A percentile compares a stretch with the other conserved stretches of the same genome.
phyloP scores from a whole-genome alignment of 1,284 basidiomycete species.

The Blastosporella zonata region DNA sequence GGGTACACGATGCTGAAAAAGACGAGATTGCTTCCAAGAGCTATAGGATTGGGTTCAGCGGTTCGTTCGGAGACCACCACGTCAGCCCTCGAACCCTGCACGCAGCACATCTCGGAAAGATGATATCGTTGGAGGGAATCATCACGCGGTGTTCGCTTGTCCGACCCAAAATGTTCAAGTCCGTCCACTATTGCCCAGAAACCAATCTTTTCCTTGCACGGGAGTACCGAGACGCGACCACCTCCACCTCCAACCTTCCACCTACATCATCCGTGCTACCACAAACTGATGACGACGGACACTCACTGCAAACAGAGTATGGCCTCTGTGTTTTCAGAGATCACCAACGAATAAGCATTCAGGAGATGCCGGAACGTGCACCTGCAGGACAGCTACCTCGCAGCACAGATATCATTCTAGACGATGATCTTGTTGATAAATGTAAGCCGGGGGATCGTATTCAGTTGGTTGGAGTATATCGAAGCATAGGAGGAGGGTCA shows the following conservation, averaged over 20 bases:
- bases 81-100: constrained; percentile 93
- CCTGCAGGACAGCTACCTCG: constrained; percentile 96
- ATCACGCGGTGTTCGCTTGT: constrained; percentile 98
- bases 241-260: constrained; percentile 80
- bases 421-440: constrained; percentile 95
- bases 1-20: constrained; percentile 78
- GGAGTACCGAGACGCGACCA: constrained; percentile 91
- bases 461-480: constrained; percentile 94
- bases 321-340: constrained; percentile 93
- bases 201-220: constrained; percentile 85
- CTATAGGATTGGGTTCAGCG: constrained; percentile 91
- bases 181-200: constrained; percentile 91
- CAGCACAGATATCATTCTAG: constrained; percentile 93
- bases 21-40: constrained; percentile 79
- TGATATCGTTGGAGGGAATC: constrained; percentile 98
- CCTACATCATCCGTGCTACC: constrained; percentile 92
- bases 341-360: constrained; percentile 96
- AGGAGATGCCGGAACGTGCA: constrained; percentile 99
- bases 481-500: constrained; percentile 88
- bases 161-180: constrained; percentile 97
- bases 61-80: constrained; percentile 99
- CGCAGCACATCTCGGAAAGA: constrained; percentile 87
- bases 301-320: constrained; percentile 88
- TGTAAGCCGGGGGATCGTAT: constrained; percentile 99
- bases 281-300: constrained; percentile 88